Evolutionary conservation across 495 filamentous ascomycete genomes (phyloP), one percentile per base, ranked within the genome.

Genomic region (Trichoderma asperelloides): DNA sequence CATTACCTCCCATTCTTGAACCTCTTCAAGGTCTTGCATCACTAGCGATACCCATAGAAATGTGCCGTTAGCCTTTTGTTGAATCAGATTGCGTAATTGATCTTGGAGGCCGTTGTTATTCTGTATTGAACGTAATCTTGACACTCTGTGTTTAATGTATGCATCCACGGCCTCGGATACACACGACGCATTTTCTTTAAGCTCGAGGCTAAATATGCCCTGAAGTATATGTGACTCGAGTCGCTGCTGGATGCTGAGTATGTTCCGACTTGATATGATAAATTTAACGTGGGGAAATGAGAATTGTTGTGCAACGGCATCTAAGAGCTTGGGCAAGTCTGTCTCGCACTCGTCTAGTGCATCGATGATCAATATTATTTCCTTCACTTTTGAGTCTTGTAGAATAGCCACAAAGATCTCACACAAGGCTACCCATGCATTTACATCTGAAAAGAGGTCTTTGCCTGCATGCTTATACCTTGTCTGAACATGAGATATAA

Each of bases 261-360:
- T n/a, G 30, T 47, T 47, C 12, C 64, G 43, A 18, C 64, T 51
- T 0, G 64, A 65, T 40, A 65, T 11, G 28, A 65, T 47, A 41
- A 21, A 65, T 27, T 30, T 65, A 23, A 65, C 23, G 3, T 21
- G 63, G 3, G 39, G 27, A 15, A 25, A 5, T 15, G 33, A 3
- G 11, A 45, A 55, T n/a, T 27, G 25, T 21, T 51, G n/a, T 6
- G 16, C 18, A 18, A 81, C 70, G 28, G 78, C 49, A 13, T 71
- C 21, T 69, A 78, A 68, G 49, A 79, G 70, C 13, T 72, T 27
- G 5, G 45, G 9, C 45, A 71, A 57, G 18, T 67, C 72, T 6
- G 40, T 63, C 9, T 63, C 68, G 63, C 79, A 82, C 70, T 84
- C 81, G 66, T 82, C 79, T 2, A 84, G 73, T 2, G 79, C 81